Percentiles rank a stretch among this genome's conserved stretches.
Evolutionary conservation across 495 filamentous ascomycete species (phyloP).

Genomic region (Penicillium psychrofluorescens): DNA sequence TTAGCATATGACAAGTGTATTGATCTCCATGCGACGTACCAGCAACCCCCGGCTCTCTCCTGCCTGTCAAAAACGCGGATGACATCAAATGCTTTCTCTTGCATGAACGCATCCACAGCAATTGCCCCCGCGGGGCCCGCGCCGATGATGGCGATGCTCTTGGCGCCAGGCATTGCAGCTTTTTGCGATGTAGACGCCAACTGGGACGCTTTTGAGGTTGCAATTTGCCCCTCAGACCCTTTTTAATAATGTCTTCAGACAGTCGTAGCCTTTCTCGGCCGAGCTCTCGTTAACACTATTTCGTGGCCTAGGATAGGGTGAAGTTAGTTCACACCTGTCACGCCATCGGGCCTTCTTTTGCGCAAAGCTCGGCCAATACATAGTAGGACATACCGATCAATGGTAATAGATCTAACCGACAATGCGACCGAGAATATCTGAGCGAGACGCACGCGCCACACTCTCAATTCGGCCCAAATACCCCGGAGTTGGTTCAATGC

Average conservation of each 20-base stretch:
- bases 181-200: too few relatives aligned
- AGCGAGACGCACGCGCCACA: too few relatives aligned
- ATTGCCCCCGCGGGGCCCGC: constrained; percentile 53
- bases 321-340: constrained; percentile 9
- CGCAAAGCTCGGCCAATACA: constrained; percentile 5
- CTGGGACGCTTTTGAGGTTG: too few relatives aligned
- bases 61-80: constrained; percentile 55
- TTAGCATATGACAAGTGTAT: too few relatives aligned
- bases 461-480: too few relatives aligned
- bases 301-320: constrained; percentile 3
- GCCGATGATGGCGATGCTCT: constrained; percentile 52
- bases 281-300: constrained; percentile 2
- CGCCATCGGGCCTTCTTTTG: constrained; percentile 14
- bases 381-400: too few relatives aligned
- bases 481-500: too few relatives aligned
- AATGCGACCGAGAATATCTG: too few relatives aligned
- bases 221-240: background rate
- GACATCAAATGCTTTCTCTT: constrained; percentile 47
- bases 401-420: too few relatives aligned
- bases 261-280: constrained; percentile 10
- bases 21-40: constrained; percentile 27
- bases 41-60: constrained; percentile 50
- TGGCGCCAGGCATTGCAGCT: constrained; percentile 12
- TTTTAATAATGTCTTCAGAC: background rate
- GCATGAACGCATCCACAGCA: constrained; percentile 47